Base-by-base conservation (phyloP, 805 yeast species). In the Cyberlindnera subsufficiens region DNA sequence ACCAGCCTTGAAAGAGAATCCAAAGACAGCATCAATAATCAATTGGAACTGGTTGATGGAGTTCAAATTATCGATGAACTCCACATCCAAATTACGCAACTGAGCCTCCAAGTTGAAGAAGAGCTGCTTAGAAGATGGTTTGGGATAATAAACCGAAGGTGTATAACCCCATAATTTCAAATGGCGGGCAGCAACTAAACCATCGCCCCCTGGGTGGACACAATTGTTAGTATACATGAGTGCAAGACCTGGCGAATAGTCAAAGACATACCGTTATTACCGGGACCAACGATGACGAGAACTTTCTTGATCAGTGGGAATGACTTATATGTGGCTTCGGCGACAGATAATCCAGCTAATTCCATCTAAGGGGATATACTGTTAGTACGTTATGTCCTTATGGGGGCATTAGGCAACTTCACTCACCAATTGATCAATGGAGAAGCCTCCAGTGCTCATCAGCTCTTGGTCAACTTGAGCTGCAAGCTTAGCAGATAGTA, bases 171-270 rank as follows among this genome's bases (percentile, higher is more conserved):
- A 79, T 11, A 89, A 65, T 51, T 78, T 77, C 49, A 93, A 67
- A 60, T 93, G 99, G 35, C 99, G 72, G 1, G 97, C 96, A 25
- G 96, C 95, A 2, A 93, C 99, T 13, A 93, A 67, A 0, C 98
- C 99, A 64, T 93, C 99, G 2, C 98, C 99, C 2, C 96, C 45
- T 43, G 11, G 19, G 30, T 22, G 20, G n/a, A 6, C 14, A 13
- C 27, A 16, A 25, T 36, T 36, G 25, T 27, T 29, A 27, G 14
- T 19, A 17, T 18, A 10, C 16, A 27, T 15, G 32, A 13, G 3
- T 22, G 17, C 9, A n/a, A 6, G 14, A 17, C 17, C 30, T 22
- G 25, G 37, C 20, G 38, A 25, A 16, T 5, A 22, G 17, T 8
- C 16, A 16, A 4, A 22, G 11, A 42, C 45, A 8, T 29, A 43